Conservation (phyloP, 2,329 filamentous ascomycete genomes). For the Arthrobotrys megalospora region DNA sequence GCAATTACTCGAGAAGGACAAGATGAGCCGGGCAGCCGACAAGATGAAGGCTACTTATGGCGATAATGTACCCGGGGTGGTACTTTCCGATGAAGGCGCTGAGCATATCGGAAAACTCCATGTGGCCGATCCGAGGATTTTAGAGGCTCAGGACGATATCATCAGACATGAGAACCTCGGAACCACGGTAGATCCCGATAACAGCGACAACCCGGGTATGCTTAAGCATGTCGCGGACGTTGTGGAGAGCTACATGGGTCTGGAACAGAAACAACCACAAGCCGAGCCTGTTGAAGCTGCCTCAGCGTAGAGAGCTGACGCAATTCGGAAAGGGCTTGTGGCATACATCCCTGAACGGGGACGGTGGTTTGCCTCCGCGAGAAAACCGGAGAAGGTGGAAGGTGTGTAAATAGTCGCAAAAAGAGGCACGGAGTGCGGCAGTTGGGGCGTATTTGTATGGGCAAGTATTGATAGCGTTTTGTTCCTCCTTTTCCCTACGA, state of each 20-base stretch:
- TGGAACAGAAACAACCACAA: slow-evolving; percentile 22
- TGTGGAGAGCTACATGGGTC: slow-evolving; percentile 47
- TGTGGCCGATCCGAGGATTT: slow-evolving; percentile 53
- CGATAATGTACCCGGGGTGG: slow-evolving; percentile 16
- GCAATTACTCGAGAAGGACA: slow-evolving; percentile 47
- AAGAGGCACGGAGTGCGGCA: not conserved
- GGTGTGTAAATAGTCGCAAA: slow-evolving; percentile 36
- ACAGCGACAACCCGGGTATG: slow-evolving; percentile 10
- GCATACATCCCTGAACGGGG: slow-evolving; percentile 51
- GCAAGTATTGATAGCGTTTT: slow-evolving; percentile 52
- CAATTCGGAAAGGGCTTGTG: slow-evolving; percentile 44
- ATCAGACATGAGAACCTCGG: slow-evolving; percentile 35
- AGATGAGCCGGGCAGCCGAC: slow-evolving; percentile 50
- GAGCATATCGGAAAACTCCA: slow-evolving; percentile 30
- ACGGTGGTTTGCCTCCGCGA: slow-evolving; percentile 39
- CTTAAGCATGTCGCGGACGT: slow-evolving; percentile 41
- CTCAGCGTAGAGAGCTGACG: slow-evolving; percentile 56
- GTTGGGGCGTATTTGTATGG: slow-evolving; percentile 27
- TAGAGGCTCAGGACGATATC: slow-evolving; percentile 59
- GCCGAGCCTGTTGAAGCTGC: slow-evolving; percentile 37
- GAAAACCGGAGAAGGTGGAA: slow-evolving; percentile 4
- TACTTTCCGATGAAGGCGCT: slow-evolving; percentile 28
- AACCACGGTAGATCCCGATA: not conserved
- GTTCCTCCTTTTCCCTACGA: not conserved
- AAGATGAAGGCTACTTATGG: slow-evolving; percentile 45